Conservation (phyloP, 1,284 basidiomycete genomes). For the Erythrobasidium hasegawianum region DNA sequence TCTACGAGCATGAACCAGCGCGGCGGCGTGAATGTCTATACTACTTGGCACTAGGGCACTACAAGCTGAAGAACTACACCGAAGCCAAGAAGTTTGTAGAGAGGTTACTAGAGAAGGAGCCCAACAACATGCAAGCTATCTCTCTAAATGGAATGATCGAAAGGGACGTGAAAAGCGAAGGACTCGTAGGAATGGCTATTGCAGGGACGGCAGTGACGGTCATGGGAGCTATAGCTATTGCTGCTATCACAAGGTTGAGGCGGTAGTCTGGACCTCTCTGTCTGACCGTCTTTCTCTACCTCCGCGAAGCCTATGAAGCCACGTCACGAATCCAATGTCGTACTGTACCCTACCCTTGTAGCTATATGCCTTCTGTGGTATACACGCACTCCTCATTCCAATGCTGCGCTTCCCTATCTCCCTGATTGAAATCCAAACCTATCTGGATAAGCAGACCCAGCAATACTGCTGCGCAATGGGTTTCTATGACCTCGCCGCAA, state of each 20-base stretch:
- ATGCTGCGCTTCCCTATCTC: no score
- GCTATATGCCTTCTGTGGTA: no score
- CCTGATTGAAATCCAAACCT: no score
- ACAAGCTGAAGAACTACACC: constrained; percentile 93
- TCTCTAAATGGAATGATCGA: constrained; percentile 83
- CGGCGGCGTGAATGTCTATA: constrained; percentile 93
- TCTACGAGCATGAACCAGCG: constrained; percentile 82
- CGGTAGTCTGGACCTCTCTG: background rate
- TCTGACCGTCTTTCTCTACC: no score
- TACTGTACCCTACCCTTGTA: no score
- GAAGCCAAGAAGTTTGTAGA: constrained; percentile 92
- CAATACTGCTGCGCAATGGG: no score
- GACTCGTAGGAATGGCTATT: constrained; percentile 36
- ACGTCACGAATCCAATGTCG: no score
- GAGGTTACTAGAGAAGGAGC: constrained; percentile 89
- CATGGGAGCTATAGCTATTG: constrained; percentile 27
- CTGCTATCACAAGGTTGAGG: constrained; percentile 6
- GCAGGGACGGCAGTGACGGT: constrained; percentile 31
- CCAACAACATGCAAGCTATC: constrained; percentile 87
- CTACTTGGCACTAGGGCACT: constrained; percentile 93
- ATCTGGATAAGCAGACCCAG: no score
- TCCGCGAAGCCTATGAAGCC: no score
- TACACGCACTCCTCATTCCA: no score
- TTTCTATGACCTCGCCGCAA: no score
- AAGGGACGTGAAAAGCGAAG: constrained; percentile 65